Base-by-base conservation (phyloP, 179 eudicot genomes). In the Silene noctiflora region DNA sequence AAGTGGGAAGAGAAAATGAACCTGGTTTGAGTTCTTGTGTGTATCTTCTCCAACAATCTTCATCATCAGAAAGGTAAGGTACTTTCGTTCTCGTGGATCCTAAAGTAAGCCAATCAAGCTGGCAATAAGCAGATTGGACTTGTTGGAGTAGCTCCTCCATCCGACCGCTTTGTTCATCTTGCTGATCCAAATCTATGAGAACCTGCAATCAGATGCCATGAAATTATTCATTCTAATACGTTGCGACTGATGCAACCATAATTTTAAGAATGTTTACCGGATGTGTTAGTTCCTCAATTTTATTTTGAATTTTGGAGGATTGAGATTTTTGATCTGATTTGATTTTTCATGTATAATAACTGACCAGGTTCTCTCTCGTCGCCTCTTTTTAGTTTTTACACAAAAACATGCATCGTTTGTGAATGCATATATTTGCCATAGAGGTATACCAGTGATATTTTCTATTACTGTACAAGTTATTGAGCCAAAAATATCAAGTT, bases 161-260 rank as follows among this genome's bases (percentile, higher is more conserved):
- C 74, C 78, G 86, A 76, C 89, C 88, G 39, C 29, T 61, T 66
- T 82, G 81, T 79, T 87, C 98, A 75, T 92, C 97, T 64, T 84
- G 72, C 64, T 84, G 89, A 79, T 94, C 98, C 96, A 94, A 87
- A 67, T 91, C 95, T 73, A 94, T 88, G 42, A 92, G 88, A 69
- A 79, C 84, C 98, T 94, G 85, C 74, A 76, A 72, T 70, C 58
- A 70, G n/a, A 35, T 0, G n/a, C 58, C 20, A 67, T 65, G 48
- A 72, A 55, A 70, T 35, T 4, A 19, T 29, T 29, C 59, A 64
- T 63, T 21, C 29, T 70, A 33, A 53, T 8, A 11, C 10, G 51
- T 11, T 44, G 51, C 51, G 14, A 44, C 51, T 39, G 46, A 39
- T 39, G 46, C 46, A 39, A 39, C 46, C 46, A 8, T 39, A 39